Conservation (phyloP, 306 rosid genomes). For the Trifolium fragiferum region DNA sequence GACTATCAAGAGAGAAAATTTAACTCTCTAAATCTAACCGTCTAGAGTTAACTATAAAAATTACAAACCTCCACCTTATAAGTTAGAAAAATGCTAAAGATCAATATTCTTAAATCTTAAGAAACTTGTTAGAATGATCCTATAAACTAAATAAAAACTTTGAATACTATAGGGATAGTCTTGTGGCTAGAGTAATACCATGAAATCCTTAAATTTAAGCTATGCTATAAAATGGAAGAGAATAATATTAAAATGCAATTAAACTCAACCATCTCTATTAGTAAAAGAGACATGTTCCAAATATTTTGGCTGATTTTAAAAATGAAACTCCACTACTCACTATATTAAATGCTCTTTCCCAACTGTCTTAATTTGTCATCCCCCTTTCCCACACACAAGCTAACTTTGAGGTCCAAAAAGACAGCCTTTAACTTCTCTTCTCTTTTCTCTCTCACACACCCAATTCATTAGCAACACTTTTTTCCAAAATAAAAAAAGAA, state of each 20-base stretch:
- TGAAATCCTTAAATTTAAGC: conserved; percentile 2
- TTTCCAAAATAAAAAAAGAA: neutral
- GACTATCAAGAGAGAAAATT: too few species aligned
- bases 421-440: conserved; percentile 21
- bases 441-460: neutral
- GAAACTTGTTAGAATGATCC: too few species aligned
- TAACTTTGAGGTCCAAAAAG: conserved; percentile 24
- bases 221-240: neutral
- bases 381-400: conserved; percentile 31
- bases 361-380: conserved; percentile 40
- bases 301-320: conserved; percentile 43
- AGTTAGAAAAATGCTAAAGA: too few species aligned
- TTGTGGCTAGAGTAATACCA: neutral
- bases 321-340: conserved; percentile 37
- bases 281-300: conserved; percentile 38
- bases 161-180: neutral
- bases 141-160: neutral
- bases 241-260: neutral
- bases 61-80: too few species aligned
- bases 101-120: too few species aligned
- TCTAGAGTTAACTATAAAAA: too few species aligned
- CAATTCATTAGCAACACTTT: conserved; percentile 30
- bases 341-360: conserved; percentile 41
- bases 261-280: conserved; percentile 20
- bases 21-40: too few species aligned